Evolutionary conservation across 2,329 filamentous ascomycete genomes (phyloP).

Genomic region (Magnaporthiopsis rhizophila): DNA sequence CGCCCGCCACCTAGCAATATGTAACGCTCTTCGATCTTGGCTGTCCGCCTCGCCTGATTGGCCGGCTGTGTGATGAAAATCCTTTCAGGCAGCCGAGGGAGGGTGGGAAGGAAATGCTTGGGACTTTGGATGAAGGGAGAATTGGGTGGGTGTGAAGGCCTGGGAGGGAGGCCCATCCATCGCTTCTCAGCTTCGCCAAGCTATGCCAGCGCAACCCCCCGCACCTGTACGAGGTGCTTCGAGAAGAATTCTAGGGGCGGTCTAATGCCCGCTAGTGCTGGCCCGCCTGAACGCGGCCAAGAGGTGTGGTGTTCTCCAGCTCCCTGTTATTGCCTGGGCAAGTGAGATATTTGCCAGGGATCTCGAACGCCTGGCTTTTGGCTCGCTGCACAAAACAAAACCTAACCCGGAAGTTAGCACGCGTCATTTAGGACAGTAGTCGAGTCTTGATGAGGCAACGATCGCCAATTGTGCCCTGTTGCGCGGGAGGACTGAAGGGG

Average conservation of each 20-base stretch:
- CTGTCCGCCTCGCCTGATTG: background rate
- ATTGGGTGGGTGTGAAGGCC: background rate
- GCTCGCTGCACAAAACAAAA: background rate
- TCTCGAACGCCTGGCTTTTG: background rate
- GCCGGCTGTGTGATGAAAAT: background rate
- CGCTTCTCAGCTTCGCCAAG: background rate
- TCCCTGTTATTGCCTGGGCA: background rate
- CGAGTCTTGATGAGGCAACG: background rate
- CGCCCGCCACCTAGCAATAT: background rate
- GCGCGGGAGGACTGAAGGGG: background rate
- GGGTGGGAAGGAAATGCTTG: background rate
- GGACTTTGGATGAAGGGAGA: background rate
- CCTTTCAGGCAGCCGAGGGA: background rate
- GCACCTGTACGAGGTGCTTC: background rate
- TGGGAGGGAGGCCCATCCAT: background rate
- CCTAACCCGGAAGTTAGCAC: background rate
- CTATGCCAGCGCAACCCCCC: background rate
- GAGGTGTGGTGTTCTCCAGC: background rate
- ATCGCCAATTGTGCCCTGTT: background rate
- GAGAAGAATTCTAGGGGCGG: background rate
- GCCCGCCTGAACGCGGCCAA: too few species aligned
- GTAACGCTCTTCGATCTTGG: background rate
- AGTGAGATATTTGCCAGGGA: background rate
- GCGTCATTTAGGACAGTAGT: background rate
- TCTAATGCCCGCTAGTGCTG: background rate